Conservation (phyloP, 148 eudicot species). For the Pouteria glomerata region DNA sequence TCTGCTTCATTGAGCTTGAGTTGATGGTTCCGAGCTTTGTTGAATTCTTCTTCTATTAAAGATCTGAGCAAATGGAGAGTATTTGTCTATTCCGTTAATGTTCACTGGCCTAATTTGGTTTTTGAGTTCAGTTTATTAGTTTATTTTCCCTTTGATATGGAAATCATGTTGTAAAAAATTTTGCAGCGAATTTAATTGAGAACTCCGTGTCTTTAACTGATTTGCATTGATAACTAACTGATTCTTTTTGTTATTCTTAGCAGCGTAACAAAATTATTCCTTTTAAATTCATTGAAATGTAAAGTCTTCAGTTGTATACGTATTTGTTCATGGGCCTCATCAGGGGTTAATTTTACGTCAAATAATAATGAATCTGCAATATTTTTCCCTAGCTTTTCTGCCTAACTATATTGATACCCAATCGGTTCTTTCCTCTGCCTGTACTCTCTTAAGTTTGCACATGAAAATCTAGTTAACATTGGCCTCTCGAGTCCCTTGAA, state of each 20-base stretch:
- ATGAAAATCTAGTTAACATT: slow-evolving; percentile 37
- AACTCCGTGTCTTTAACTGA: slow-evolving; percentile 15
- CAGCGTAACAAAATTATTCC: slow-evolving; percentile 17
- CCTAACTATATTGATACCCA: slow-evolving; percentile 6
- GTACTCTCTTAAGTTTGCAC: slow-evolving; percentile 13
- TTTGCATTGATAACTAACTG: slow-evolving; percentile 30
- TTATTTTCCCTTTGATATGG: slow-evolving; percentile 30
- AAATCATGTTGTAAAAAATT: slow-evolving; percentile 36
- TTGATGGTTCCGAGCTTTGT: slow-evolving; percentile 38
- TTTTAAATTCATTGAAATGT: slow-evolving; percentile 37
- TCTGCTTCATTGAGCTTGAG: background rate
- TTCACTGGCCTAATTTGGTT: slow-evolving; percentile 5
- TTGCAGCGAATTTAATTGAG: slow-evolving; percentile 9
- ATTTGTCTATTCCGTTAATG: slow-evolving; percentile 21
- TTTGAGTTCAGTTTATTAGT: slow-evolving; percentile 39
- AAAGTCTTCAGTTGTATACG: slow-evolving; percentile 16
- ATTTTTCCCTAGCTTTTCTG: slow-evolving; percentile 12
- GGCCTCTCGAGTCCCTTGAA: slow-evolving; percentile 70
- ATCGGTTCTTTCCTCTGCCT: slow-evolving; percentile 26
- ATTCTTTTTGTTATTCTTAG: slow-evolving; percentile 58
- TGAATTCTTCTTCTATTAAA: slow-evolving; percentile 29
- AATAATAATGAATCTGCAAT: slow-evolving; percentile 30
- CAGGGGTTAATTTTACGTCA: slow-evolving; percentile 15
- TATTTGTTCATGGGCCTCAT: slow-evolving; percentile 25
- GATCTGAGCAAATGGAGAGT: slow-evolving; percentile 31